phyloP scores from a whole-genome alignment of 331 rosid species.

The Malus hybrid region DNA sequence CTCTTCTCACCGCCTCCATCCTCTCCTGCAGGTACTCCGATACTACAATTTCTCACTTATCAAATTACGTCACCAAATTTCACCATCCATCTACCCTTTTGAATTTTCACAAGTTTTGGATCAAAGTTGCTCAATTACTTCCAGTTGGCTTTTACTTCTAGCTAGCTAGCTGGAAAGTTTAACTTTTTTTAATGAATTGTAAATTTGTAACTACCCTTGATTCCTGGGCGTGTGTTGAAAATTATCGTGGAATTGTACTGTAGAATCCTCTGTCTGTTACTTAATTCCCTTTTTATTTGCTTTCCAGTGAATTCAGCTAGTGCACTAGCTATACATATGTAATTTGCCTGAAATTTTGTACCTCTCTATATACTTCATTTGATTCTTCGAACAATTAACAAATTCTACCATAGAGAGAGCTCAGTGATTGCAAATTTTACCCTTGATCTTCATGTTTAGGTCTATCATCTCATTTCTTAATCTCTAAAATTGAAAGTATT shows the following conservation, averaged over 20 bases:
- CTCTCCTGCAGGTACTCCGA: slow-evolving; percentile 78
- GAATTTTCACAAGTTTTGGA: neutral
- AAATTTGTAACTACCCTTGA: neutral
- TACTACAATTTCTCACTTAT: neutral
- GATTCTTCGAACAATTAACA: neutral
- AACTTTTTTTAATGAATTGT: neutral
- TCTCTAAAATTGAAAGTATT: neutral
- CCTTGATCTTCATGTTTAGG: neutral
- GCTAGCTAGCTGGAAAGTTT: neutral
- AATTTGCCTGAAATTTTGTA: neutral
- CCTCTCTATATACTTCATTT: neutral
- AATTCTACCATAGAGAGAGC: neutral
- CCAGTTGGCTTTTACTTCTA: neutral
- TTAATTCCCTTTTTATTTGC: neutral
- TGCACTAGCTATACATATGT: neutral
- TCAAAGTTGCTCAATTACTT: too few species aligned
- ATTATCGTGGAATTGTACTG: neutral
- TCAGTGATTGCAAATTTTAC: neutral
- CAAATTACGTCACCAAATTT: neutral
- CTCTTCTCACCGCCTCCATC: slow-evolving; percentile 65
- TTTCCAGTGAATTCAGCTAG: neutral
- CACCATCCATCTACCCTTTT: neutral
- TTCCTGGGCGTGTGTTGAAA: neutral
- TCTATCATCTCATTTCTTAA: neutral
- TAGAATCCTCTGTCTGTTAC: neutral